Conservation (phyloP, 2,329 filamentous ascomycete species). For the Ceratocystis variospora region DNA sequence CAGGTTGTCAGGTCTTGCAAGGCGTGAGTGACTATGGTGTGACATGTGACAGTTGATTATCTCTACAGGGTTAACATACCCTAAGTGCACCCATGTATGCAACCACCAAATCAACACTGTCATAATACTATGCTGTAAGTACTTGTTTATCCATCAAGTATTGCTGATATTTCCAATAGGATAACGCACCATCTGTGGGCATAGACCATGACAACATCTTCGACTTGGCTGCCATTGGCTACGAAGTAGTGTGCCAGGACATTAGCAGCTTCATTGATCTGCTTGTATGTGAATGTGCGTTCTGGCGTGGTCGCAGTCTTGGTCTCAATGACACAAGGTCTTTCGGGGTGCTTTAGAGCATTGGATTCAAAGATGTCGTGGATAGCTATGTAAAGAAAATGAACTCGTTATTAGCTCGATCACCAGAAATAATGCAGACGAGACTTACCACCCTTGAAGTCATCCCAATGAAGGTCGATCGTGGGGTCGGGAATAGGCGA, state of each 20-base stretch:
- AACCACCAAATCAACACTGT: constrained; percentile 43
- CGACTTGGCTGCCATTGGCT: constrained; percentile 55
- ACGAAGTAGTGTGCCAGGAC: constrained; percentile 66
- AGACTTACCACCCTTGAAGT: constrained; percentile 37
- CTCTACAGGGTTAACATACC: constrained; percentile 19
- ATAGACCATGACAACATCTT: constrained; percentile 89
- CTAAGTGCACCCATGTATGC: constrained; percentile 64
- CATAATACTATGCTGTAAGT: constrained; percentile 8
- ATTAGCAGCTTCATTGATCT: constrained; percentile 78
- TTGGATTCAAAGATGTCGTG: constrained; percentile 56
- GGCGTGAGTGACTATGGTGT: neutral
- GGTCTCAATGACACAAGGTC: constrained; percentile 38
- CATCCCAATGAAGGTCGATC: constrained; percentile 51
- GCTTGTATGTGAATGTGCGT: constrained; percentile 64
- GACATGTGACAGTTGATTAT: neutral
- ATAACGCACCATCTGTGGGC: constrained; percentile 55
- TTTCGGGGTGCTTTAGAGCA: constrained; percentile 53
- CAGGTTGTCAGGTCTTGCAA: neutral
- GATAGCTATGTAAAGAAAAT: constrained; percentile 34
- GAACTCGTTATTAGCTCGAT: neutral
- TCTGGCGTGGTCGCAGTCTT: constrained; percentile 33
- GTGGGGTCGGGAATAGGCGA: constrained; percentile 47
- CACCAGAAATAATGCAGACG: neutral
- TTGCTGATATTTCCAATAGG: neutral
- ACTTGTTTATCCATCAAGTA: neutral